Percentiles rank a stretch among this genome's conserved stretches.
Evolutionary conservation across 495 filamentous ascomycete species (phyloP).

Genomic region (Cenococcum geophilum): DNA sequence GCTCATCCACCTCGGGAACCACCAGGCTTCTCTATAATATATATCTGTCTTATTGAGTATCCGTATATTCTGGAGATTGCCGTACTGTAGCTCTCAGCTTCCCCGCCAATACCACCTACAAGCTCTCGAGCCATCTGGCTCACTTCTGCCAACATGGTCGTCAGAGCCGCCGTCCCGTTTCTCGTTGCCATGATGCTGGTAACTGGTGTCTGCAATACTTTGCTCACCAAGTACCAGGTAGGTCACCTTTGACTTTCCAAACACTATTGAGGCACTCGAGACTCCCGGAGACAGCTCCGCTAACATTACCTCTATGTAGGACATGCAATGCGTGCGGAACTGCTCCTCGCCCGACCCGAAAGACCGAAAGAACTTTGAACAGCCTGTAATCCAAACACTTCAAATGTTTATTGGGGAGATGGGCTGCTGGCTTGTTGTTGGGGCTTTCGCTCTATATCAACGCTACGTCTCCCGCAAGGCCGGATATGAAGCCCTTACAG

Average conservation of each 20-base stretch:
- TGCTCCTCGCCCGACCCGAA: conserved; percentile 71
- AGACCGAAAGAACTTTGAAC: conserved; percentile 68
- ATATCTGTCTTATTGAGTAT: neutral
- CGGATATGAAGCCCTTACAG: conserved; percentile 54
- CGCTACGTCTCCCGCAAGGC: conserved; percentile 50
- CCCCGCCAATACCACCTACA: neutral
- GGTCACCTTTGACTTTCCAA: conserved; percentile 10
- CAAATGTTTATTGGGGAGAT: conserved; percentile 94
- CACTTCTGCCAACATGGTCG: conserved; percentile 43
- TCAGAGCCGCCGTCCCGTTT: conserved; percentile 64
- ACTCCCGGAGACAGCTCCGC: conserved; percentile 2
- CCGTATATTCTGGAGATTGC: neutral
- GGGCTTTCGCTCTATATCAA: conserved; percentile 55
- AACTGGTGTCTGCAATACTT: conserved; percentile 91
- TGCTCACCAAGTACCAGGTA: conserved; percentile 94
- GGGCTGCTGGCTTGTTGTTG: conserved; percentile 85
- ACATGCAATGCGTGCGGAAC: conserved; percentile 91
- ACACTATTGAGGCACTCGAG: neutral
- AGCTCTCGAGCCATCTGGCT: neutral
- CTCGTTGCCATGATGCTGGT: conserved; percentile 88
- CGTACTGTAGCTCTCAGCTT: neutral
- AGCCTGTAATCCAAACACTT: conserved; percentile 90
- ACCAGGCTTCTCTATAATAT: neutral
- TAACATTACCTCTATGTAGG: conserved; percentile 44
- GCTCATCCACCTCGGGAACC: neutral